Base-by-base conservation (phyloP, 2,329 filamentous ascomycete species). In the Davidsoniella virescens region DNA sequence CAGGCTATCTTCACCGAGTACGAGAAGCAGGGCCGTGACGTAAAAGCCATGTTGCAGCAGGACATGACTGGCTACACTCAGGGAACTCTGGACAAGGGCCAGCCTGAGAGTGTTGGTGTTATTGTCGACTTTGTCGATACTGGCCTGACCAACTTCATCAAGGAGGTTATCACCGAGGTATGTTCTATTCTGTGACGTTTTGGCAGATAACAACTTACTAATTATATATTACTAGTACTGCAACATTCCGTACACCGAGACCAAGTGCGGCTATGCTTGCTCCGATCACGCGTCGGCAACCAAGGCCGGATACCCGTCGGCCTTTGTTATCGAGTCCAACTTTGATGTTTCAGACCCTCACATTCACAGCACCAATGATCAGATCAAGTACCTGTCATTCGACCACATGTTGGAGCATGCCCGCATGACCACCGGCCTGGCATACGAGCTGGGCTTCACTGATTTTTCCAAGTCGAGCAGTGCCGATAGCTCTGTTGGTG, bases 1-100 rank as follows among this genome's bases (percentile, higher is more conserved):
- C 87, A 94, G 64, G 88, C 84, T 50, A 84, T 96, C 63, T 96
- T 95, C 70, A 73, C 76, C 47, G 68, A 76, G 6, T 96, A 96
- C 61, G 80, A 84, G 65, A 78, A 80, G 62, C 66, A 75, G 18
- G 73, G 75, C 29, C 76, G 81, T 23, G 79, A 90, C 56, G 74
- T 96, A 64, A 93, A 90, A 68, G 90, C 90, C 33, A 96, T 96
- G 92, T 76, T 96, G 50, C 90, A 96, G 69, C 90, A 96, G 66
- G 90, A 96, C 65, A 96, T 96, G 90, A 94, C 87, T 1, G 90
- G 90, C 16, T 95, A 83, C 62, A 75, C 87, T 4, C 78, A 88
- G 62, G 81, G 80, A 59, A 94, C 87, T 0, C 67, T 92, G 17
- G 84, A 92, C 56, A 82, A 85, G 2, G 87, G 87, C 53, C 73